phyloP scores from a whole-genome alignment of 1,139 yeast genomes.

The Yamadazyma mexicana region DNA sequence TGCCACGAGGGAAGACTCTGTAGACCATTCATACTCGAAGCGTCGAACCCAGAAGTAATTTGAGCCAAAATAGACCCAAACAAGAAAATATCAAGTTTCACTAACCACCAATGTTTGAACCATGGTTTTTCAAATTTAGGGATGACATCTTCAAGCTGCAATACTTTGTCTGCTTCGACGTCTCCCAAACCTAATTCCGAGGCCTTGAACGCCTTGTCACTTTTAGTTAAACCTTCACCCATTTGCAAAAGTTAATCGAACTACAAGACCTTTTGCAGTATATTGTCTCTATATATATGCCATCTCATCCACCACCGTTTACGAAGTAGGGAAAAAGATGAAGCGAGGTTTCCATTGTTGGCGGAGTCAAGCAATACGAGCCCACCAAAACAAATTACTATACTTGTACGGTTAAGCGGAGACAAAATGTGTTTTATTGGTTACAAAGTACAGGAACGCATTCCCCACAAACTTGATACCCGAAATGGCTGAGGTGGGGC shows the following conservation, averaged over 20 bases:
- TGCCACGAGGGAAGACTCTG: conserved; percentile 43
- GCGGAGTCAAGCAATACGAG: too few relatives aligned
- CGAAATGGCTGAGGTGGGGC: conserved; percentile 1
- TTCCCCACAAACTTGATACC: not conserved
- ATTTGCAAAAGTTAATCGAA: too few relatives aligned
- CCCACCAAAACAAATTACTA: too few relatives aligned
- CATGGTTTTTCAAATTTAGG: conserved; percentile 6
- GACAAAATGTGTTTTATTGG: not conserved
- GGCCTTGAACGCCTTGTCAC: not conserved
- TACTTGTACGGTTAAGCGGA: not conserved
- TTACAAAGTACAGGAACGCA: not conserved
- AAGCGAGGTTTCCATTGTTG: too few relatives aligned
- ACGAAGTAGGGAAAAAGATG: too few relatives aligned
- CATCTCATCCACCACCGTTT: too few relatives aligned
- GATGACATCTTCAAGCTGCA: conserved; percentile 6
- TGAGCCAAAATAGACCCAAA: conserved; percentile 11
- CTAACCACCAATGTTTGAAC: conserved; percentile 3
- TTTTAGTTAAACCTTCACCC: not conserved
- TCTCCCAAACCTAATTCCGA: not conserved
- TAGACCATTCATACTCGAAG: conserved; percentile 51
- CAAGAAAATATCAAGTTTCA: conserved; percentile 5
- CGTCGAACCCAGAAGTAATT: conserved; percentile 43
- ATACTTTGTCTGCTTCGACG: not conserved
- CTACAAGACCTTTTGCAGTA: too few relatives aligned
- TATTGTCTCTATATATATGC: too few relatives aligned